phyloP scores from a whole-genome alignment of 164 flowering plant species.

The Annona squamosa region DNA sequence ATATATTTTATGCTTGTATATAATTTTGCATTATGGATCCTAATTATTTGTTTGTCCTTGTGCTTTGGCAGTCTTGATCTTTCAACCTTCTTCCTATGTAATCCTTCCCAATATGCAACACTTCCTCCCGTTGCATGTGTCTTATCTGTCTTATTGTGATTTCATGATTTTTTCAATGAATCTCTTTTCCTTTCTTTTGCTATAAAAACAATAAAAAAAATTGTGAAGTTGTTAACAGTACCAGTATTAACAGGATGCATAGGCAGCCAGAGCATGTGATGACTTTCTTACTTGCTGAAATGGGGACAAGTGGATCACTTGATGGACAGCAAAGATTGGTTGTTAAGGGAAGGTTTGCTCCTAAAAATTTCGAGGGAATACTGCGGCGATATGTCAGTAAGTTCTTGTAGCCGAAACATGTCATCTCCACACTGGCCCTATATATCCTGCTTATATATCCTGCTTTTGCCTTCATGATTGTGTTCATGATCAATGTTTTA shows the following conservation, averaged over 20 bases:
- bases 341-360: constrained; percentile 93
- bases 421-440: background rate
- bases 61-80: too few species aligned
- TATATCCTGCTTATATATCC: too few species aligned
- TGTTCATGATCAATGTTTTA: background rate
- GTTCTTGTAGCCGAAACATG: constrained; percentile 15
- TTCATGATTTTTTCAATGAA: background rate
- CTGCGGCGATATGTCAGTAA: constrained; percentile 84
- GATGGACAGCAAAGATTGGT: constrained; percentile 93
- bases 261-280: constrained; percentile 96
- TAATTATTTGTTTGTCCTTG: too few species aligned
- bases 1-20: too few species aligned
- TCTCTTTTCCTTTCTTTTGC: background rate
- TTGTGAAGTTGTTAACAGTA: background rate
- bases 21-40: too few species aligned
- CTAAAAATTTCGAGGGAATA: constrained; percentile 91
- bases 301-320: constrained; percentile 96
- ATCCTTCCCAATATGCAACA: too few species aligned
- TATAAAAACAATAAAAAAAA: too few species aligned
- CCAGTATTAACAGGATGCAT: constrained; percentile 60
- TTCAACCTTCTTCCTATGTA: too few species aligned
- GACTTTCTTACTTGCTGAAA: constrained; percentile 82
- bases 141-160: background rate
- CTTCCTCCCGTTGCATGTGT: too few species aligned
- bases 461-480: background rate